Evolutionary conservation across 2,329 filamentous ascomycete genomes (phyloP).

Genomic region (Chalara sp.): DNA sequence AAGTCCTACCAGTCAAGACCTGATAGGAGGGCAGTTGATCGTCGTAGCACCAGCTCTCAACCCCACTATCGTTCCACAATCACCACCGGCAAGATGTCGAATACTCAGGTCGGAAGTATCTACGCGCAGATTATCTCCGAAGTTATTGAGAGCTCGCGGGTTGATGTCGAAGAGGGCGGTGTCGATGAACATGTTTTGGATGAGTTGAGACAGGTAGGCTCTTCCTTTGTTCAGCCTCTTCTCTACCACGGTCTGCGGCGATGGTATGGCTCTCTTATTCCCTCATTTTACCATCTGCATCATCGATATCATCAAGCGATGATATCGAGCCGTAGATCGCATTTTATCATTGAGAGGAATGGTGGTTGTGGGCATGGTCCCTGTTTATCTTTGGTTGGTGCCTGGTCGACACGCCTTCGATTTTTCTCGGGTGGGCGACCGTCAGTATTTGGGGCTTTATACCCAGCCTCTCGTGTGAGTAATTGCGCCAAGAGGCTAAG

Average conservation of each 20-base stretch:
- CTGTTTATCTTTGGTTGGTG: constrained; percentile 6
- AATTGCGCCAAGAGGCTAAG: constrained; percentile 19
- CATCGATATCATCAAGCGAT: background rate
- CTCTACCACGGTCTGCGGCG: background rate
- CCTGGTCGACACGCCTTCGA: constrained; percentile 12
- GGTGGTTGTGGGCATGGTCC: background rate
- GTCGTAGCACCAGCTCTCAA: background rate
- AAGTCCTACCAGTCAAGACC: too few species aligned
- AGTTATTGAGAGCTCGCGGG: constrained; percentile 84
- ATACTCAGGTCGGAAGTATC: constrained; percentile 52
- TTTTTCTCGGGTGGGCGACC: constrained; percentile 24
- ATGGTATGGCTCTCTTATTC: background rate
- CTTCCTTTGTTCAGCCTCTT: constrained; percentile 31
- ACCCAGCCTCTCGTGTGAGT: constrained; percentile 16
- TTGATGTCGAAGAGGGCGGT: constrained; percentile 95
- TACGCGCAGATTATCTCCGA: constrained; percentile 75
- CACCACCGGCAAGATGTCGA: constrained; percentile 23
- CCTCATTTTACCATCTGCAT: constrained; percentile 1
- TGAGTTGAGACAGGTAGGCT: constrained; percentile 72
- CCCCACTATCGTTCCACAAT: background rate
- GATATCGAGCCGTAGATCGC: background rate
- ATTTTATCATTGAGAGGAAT: background rate
- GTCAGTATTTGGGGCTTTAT: constrained; percentile 29
- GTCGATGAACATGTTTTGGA: constrained; percentile 82
- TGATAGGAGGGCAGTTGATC: background rate